Conservation (phyloP, 2,329 filamentous ascomycete species). For the Atkinsonella texensis region DNA sequence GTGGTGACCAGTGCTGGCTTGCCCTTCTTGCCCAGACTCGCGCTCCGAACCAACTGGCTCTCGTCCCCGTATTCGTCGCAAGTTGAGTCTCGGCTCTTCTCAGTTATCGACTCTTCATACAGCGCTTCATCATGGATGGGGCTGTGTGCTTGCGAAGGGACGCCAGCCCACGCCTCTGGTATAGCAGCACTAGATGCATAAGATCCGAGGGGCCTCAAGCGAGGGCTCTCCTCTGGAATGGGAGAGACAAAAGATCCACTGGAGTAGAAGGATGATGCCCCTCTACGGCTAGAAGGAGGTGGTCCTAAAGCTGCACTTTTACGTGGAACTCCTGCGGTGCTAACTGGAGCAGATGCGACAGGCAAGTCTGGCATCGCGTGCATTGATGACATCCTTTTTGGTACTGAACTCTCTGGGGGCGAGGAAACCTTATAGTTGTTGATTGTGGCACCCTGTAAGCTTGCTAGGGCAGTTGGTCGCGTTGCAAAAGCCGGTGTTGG, state of each 20-base stretch:
- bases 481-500: conserved; percentile 38
- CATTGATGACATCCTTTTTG: conserved; percentile 40
- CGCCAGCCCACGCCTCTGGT: conserved; percentile 52
- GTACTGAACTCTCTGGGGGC: conserved; percentile 35
- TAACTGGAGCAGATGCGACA: conserved; percentile 21
- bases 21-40: conserved; percentile 48
- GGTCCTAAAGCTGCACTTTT: conserved; percentile 45
- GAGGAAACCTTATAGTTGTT: conserved; percentile 28
- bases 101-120: conserved; percentile 37
- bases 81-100: conserved; percentile 28
- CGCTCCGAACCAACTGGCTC: conserved; percentile 45
- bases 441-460: conserved; percentile 16
- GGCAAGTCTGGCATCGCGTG: conserved; percentile 50
- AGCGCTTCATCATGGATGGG: conserved; percentile 35
- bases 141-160: conserved; percentile 30
- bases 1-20: conserved; percentile 43
- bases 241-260: conserved; percentile 58
- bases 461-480: conserved; percentile 20
- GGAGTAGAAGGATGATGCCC: conserved; percentile 53
- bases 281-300: conserved; percentile 47
- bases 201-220: conserved; percentile 46
- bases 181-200: conserved; percentile 63
- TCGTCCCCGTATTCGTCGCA: conserved; percentile 41
- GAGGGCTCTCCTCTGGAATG: conserved; percentile 59
- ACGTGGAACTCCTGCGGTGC: conserved; percentile 21